Conservation (phyloP, 2,329 filamentous ascomycete species). For the Fusarium fracticaudum region DNA sequence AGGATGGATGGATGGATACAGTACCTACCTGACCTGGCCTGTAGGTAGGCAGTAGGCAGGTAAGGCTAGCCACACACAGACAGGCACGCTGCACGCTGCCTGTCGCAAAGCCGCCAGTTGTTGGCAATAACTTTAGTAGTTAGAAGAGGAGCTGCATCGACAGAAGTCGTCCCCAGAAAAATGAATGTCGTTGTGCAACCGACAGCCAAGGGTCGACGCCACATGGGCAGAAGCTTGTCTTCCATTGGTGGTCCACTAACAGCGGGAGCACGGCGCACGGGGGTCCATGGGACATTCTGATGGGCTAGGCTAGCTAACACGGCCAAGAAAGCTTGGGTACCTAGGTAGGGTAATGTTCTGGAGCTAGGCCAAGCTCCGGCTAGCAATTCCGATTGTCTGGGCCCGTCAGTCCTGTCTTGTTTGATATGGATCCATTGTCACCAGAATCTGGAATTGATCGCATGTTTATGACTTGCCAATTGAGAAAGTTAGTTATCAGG, state of each 20-base stretch:
- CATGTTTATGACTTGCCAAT: not conserved
- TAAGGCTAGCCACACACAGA: slow-evolving; percentile 32
- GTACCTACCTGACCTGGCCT: not conserved
- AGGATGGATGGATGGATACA: not conserved
- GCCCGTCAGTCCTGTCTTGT: not conserved
- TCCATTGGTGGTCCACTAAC: slow-evolving; percentile 47
- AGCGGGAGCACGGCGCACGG: slow-evolving; percentile 45
- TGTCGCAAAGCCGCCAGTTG: slow-evolving; percentile 25
- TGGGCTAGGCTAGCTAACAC: slow-evolving; percentile 43
- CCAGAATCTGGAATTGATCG: slow-evolving; percentile 6
- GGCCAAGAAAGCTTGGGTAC: slow-evolving; percentile 9
- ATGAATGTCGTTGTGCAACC: slow-evolving; percentile 19
- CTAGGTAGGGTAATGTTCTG: not conserved
- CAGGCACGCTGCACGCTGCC: slow-evolving; percentile 30
- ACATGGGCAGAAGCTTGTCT: slow-evolving; percentile 42
- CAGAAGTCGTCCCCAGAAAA: slow-evolving; percentile 1
- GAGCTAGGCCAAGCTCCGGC: slow-evolving; percentile 18
- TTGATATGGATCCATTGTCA: not conserved
- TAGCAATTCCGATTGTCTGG: slow-evolving; percentile 28
- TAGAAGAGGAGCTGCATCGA: slow-evolving; percentile 9
- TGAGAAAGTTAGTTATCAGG: not conserved
- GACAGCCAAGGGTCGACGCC: slow-evolving; percentile 41
- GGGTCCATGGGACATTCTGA: slow-evolving; percentile 43
- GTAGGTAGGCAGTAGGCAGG: not conserved
- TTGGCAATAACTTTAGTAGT: not conserved